Evolutionary conservation across 768 basidiomycete species (phyloP), one percentile per base, ranked within the genome.

Genomic region (Russula ochroleuca): DNA sequence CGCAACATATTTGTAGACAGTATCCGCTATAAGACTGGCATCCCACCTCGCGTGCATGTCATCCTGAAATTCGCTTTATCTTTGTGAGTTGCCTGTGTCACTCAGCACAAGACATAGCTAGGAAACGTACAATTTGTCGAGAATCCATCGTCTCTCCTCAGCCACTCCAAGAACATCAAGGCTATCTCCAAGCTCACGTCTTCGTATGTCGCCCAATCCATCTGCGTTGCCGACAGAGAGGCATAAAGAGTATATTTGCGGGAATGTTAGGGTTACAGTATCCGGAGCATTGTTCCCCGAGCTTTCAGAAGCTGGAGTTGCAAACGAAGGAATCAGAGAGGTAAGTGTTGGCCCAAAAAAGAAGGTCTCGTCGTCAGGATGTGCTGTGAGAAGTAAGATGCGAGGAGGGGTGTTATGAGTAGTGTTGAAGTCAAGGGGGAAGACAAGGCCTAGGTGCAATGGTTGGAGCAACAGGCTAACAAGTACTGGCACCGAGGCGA

Each of bases 341-440:
- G 87, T 75, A 15, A 96, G 73, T 0, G 92, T 94, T 0, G 94
- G 94, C 4, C 86, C 85, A 73, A 98, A 98, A 80, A 98, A 98
- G 81, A 95, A 83, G 72, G 85, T 86, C 76, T 97, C 94, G 72
- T 98, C 94, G 72, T 97, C 94, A 2, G 94, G 94, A 72, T 98
- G 94, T 31, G 94, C 93, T 0, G 94, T 96, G 50, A 98, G 73
- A 3, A 97, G 73, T 41, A 94, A 77, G 38, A 90, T 71, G 66
- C 69, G 62, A 47, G 52, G 62, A 47, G 52, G 61, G 15, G 50
- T 23, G 45, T 40, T 31, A 7, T 10, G 37, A 17, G 14, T 28
- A 41, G 8, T 23, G 23, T 54, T 15, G 14, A 21, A 28, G 1
- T n/a, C 23, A n/a, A n/a, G 23, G 8, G 28, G 19, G 47, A 58